Conservation (phyloP, 73 alveolate species). For the Paramecium bursaria region DNA sequence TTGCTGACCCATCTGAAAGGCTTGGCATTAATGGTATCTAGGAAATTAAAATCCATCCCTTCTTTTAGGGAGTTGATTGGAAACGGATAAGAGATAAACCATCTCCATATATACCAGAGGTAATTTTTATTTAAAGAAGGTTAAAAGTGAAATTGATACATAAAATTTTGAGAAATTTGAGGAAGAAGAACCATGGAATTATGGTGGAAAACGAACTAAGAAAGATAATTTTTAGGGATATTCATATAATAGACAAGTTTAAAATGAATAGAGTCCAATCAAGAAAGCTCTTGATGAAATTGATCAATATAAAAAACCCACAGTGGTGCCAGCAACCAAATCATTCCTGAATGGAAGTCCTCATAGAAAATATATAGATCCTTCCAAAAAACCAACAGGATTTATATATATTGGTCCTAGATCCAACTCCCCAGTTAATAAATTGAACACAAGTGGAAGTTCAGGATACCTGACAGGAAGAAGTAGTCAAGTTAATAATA, state of each 20-base stretch:
- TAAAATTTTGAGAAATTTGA: constrained; percentile 85
- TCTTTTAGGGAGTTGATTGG: constrained; percentile 86
- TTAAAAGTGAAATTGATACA: constrained; percentile 76
- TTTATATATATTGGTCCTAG: constrained; percentile 26
- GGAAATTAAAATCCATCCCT: constrained; percentile 86
- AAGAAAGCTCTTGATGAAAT: constrained; percentile 29
- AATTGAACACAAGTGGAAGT: too few relatives aligned
- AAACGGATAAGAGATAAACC: constrained; percentile 77
- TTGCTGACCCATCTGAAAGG: constrained; percentile 76
- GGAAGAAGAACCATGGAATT: constrained; percentile 77
- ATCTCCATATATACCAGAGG: constrained; percentile 83
- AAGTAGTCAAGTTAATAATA: not conserved
- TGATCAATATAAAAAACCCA: constrained; percentile 38
- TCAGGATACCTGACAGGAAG: not conserved
- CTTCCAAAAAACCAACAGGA: constrained; percentile 29
- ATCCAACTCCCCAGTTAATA: constrained; percentile 22
- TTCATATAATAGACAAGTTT: constrained; percentile 34
- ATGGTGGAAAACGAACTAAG: constrained; percentile 21
- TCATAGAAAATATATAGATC: constrained; percentile 38
- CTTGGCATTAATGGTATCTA: constrained; percentile 83
- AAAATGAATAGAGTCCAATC: constrained; percentile 29
- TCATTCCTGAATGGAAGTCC: constrained; percentile 9
- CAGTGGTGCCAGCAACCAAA: not conserved
- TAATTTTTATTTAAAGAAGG: constrained; percentile 32
- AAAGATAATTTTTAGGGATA: constrained; percentile 56